phyloP scores from a whole-genome alignment of 1,284 basidiomycete genomes.

The Malassezia pachydermatis region DNA sequence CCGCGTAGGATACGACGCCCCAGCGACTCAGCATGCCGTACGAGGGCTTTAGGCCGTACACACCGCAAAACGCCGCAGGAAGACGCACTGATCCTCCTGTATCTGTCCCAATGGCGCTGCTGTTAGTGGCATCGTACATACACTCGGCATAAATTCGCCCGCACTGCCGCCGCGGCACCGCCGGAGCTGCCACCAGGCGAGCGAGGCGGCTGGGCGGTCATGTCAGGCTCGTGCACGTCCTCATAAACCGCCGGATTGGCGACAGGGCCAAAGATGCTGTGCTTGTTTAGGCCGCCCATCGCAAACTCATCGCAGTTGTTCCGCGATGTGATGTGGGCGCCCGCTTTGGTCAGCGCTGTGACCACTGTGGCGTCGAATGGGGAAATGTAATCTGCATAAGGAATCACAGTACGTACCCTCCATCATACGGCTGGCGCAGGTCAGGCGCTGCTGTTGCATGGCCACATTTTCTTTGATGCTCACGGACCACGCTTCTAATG shows the following conservation, averaged over 20 bases:
- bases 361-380: constrained; percentile 85
- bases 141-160: constrained; percentile 31
- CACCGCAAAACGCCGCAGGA: constrained; percentile 85
- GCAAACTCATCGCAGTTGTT: constrained; percentile 97
- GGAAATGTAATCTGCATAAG: constrained; percentile 54
- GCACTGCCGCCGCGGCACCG: constrained; percentile 41
- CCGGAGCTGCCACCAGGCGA: constrained; percentile 50
- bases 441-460: constrained; percentile 22
- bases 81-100: constrained; percentile 88
- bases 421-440: constrained; percentile 40
- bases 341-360: constrained; percentile 56
- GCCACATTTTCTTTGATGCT: constrained; percentile 44
- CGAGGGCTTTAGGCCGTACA: constrained; percentile 84
- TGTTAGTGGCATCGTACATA: background rate
- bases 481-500: constrained; percentile 28
- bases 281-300: constrained; percentile 59
- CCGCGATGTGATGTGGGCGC: constrained; percentile 70
- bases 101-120: constrained; percentile 70
- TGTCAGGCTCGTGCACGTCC: constrained; percentile 1
- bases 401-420: background rate
- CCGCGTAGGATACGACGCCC: constrained; percentile 85
- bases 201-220: background rate
- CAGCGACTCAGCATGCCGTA: constrained; percentile 82
- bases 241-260: constrained; percentile 25
- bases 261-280: constrained; percentile 34